phyloP scores from a whole-genome alignment of 2,329 filamentous ascomycete genomes.

The Talaromyces marneffei region DNA sequence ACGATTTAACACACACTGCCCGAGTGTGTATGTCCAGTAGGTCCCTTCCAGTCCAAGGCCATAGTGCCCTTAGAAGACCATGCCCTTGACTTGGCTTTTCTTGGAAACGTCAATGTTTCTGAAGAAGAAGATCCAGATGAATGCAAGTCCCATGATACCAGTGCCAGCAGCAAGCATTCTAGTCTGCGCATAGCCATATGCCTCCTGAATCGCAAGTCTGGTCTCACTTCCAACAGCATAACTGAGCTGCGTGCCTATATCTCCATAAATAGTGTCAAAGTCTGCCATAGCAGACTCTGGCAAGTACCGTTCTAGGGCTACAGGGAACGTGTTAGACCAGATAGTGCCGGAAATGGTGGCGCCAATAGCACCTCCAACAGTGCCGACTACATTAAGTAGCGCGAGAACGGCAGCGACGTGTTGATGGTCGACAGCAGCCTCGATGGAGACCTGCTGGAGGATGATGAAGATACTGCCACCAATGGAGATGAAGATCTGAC shows the following conservation, averaged over 20 bases:
- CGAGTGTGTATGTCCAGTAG: background rate
- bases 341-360: slow-evolving; percentile 27
- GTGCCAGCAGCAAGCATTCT: slow-evolving; percentile 36
- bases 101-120: slow-evolving; percentile 44
- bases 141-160: slow-evolving; percentile 17
- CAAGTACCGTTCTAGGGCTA: slow-evolving; percentile 36
- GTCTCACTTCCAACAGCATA: slow-evolving; percentile 39
- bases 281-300: slow-evolving; percentile 16
- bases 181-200: slow-evolving; percentile 46
- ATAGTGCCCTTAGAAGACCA: slow-evolving; percentile 39
- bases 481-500: slow-evolving; percentile 51
- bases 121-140: slow-evolving; percentile 40
- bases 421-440: slow-evolving; percentile 48
- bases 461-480: slow-evolving; percentile 48
- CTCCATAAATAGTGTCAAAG: slow-evolving; percentile 5
- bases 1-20: background rate
- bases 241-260: background rate
- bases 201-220: slow-evolving; percentile 40
- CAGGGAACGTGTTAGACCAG: slow-evolving; percentile 27
- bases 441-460: slow-evolving; percentile 48
- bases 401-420: slow-evolving; percentile 50
- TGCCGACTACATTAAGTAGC: slow-evolving; percentile 30
- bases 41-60: background rate
- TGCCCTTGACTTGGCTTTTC: slow-evolving; percentile 45
- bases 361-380: slow-evolving; percentile 30